These are phyloP conservation scores for Fusarium sterilihyphosum DNA, from an alignment of 2,329 filamentous ascomycete species.

Conservation along the genomic window DNA sequence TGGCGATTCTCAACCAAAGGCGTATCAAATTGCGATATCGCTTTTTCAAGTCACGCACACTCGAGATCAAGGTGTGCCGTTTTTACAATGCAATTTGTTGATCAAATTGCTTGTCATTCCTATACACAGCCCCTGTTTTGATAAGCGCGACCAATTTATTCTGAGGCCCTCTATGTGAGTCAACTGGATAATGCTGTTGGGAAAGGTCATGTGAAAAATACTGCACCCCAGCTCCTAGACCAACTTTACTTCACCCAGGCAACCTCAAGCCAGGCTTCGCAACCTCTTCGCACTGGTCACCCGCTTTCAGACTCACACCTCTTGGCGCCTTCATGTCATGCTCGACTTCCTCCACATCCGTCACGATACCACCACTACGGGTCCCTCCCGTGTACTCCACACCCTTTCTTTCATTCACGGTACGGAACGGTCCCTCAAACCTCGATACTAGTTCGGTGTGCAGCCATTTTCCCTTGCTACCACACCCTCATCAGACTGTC, in stretches of 20 bases:
- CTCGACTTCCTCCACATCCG: slow-evolving; percentile 14
- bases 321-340: slow-evolving; percentile 23
- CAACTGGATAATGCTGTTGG: slow-evolving; percentile 13
- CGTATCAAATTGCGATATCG: slow-evolving; percentile 8
- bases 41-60: slow-evolving; percentile 1
- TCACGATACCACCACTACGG: slow-evolving; percentile 28
- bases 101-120: background rate
- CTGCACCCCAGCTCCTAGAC: slow-evolving; percentile 3
- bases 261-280: slow-evolving; percentile 7
- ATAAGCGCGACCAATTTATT: slow-evolving; percentile 15
- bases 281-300: slow-evolving; percentile 34
- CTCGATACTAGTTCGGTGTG: slow-evolving; percentile 10
- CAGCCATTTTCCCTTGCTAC: slow-evolving; percentile 8
- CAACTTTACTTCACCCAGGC: slow-evolving; percentile 8
- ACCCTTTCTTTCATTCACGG: slow-evolving; percentile 8
- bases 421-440: slow-evolving; percentile 11
- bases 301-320: slow-evolving; percentile 20
- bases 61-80: background rate
- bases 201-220: slow-evolving; percentile 28
- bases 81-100: background rate
- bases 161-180: slow-evolving; percentile 35
- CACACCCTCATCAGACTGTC: slow-evolving; percentile 11
- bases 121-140: slow-evolving; percentile 15
- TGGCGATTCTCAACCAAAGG: slow-evolving; percentile 5
- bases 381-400: slow-evolving; percentile 27